Conservation (phyloP, 208 protist species). For the Wallacemonas sp. region DNA sequence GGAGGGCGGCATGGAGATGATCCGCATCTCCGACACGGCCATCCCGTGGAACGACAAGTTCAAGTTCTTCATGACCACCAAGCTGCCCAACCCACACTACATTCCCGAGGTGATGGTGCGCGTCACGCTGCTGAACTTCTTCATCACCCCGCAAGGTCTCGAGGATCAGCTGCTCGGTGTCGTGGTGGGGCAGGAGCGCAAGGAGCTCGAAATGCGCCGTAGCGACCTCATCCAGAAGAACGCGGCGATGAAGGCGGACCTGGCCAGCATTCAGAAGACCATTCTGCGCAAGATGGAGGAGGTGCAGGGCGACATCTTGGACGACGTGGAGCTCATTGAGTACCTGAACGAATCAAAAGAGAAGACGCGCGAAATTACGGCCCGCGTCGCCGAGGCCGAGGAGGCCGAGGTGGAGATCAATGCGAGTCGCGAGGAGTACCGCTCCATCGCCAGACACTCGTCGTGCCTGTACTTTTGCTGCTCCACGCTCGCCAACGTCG, state of each 20-base stretch:
- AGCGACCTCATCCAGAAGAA: constrained; percentile 95
- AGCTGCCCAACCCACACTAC: constrained; percentile 97
- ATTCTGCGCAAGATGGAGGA: constrained; percentile 96
- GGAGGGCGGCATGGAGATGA: constrained; percentile 93
- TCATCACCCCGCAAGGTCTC: constrained; percentile 97
- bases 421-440: constrained; percentile 95
- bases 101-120: constrained; percentile 97
- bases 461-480: constrained; percentile 98
- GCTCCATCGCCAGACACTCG: constrained; percentile 93
- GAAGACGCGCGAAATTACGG: constrained; percentile 92
- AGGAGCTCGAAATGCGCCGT: constrained; percentile 96
- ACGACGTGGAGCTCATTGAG: constrained; percentile 97
- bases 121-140: constrained; percentile 99
- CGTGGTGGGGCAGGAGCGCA: constrained; percentile 96
- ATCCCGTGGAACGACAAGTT: constrained; percentile 97
- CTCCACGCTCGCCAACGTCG: constrained; percentile 93
- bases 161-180: constrained; percentile 98
- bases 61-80: constrained; percentile 99
- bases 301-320: constrained; percentile 95
- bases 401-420: constrained; percentile 97
- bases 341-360: constrained; percentile 96
- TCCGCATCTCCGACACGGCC: constrained; percentile 96
- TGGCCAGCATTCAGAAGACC: constrained; percentile 96
- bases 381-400: constrained; percentile 95
- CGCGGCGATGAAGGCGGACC: constrained; percentile 95